Evolutionary conservation across 1,284 basidiomycete genomes (phyloP).

Genomic region (Puccinia polysora): DNA sequence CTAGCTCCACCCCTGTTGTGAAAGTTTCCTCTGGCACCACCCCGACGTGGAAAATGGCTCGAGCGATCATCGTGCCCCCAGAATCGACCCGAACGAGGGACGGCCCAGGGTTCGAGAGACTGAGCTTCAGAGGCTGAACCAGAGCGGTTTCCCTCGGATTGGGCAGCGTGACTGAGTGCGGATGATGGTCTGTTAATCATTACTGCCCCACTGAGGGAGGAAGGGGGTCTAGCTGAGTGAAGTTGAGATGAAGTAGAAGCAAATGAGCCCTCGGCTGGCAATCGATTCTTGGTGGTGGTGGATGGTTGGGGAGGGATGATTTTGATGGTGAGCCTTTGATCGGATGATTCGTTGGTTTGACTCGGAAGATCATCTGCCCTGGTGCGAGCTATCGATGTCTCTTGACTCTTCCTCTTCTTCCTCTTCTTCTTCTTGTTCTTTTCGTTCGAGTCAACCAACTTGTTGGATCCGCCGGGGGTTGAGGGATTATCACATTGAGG

Average conservation of each 20-base stretch:
- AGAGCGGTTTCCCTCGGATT: slow-evolving; percentile 18
- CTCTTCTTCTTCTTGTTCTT: slow-evolving; percentile 27
- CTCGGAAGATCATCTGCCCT: not conserved
- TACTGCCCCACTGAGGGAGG: slow-evolving; percentile 1
- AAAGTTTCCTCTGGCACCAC: slow-evolving; percentile 6
- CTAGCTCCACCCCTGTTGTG: not conserved
- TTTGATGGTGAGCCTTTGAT: slow-evolving; percentile 18
- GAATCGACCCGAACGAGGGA: slow-evolving; percentile 34
- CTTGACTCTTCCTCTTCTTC: slow-evolving; percentile 13
- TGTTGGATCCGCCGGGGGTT: slow-evolving; percentile 8
- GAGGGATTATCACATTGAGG: not conserved
- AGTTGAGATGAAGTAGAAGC: slow-evolving; percentile 1
- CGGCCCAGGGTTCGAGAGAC: slow-evolving; percentile 25
- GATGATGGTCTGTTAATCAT: slow-evolving; percentile 8
- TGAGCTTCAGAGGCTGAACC: not conserved
- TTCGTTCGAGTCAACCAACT: slow-evolving; percentile 1
- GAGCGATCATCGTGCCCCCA: slow-evolving; percentile 40
- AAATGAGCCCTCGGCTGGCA: not conserved
- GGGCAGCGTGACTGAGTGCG: not conserved
- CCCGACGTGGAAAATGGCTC: slow-evolving; percentile 12
- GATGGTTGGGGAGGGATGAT: slow-evolving; percentile 21
- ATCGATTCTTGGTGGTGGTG: not conserved
- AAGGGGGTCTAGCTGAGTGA: slow-evolving; percentile 6
- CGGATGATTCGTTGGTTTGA: not conserved
- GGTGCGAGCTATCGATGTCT: not conserved